phyloP scores from a whole-genome alignment of 345 rosid species.

The Sonneratia alba region DNA sequence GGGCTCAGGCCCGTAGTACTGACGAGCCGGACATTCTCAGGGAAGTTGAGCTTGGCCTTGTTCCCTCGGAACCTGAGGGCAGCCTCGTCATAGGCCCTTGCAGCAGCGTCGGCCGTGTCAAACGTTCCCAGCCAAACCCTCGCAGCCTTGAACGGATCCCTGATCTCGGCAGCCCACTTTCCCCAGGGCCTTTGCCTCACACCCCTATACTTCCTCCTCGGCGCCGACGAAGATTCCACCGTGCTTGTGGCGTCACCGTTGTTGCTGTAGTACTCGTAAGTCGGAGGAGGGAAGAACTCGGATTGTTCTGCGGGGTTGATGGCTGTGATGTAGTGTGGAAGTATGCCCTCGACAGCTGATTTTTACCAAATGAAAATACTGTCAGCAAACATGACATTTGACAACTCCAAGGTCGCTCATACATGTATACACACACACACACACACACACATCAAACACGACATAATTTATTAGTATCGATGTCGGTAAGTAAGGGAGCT shows the following conservation, averaged over 20 bases:
- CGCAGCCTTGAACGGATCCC: conserved; percentile 83
- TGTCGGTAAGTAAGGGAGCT: too few species aligned
- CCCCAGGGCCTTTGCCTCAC: conserved; percentile 97
- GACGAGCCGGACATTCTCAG: conserved; percentile 53
- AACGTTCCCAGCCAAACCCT: conserved; percentile 96
- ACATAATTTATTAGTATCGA: too few species aligned
- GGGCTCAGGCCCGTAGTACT: not conserved
- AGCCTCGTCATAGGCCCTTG: conserved; percentile 81
- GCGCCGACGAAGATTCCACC: not conserved
- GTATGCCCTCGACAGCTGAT: not conserved
- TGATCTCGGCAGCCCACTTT: conserved; percentile 93
- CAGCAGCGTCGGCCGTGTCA: conserved; percentile 80
- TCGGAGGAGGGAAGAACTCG: not conserved
- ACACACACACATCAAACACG: too few species aligned
- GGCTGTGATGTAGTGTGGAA: not conserved
- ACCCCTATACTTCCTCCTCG: conserved; percentile 69
- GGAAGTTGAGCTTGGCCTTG: conserved; percentile 95
- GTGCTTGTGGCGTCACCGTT: conserved; percentile 8
- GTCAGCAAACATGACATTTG: not conserved
- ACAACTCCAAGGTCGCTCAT: not conserved
- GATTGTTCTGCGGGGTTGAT: not conserved
- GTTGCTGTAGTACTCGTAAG: conserved; percentile 8
- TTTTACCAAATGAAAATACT: not conserved
- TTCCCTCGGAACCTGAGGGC: conserved; percentile 78
- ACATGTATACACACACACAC: too few species aligned